These are phyloP conservation scores for Amaranthus cruentus DNA, from an alignment of 148 eudicot genomes.

Conservation along the genomic window DNA sequence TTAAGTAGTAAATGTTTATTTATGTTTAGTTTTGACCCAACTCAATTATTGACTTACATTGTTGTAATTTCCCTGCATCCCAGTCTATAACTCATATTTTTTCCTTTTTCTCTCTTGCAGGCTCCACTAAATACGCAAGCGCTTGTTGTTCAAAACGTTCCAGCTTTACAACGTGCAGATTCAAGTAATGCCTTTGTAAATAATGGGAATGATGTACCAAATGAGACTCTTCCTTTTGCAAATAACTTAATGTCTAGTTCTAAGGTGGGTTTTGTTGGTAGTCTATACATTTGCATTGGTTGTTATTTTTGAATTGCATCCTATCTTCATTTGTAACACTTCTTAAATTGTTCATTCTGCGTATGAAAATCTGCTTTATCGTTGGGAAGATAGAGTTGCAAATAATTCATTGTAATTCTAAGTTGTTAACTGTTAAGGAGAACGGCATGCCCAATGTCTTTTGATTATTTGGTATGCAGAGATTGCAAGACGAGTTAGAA, in stretches of 20 bases:
- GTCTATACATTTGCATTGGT: background rate
- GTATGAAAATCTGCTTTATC: background rate
- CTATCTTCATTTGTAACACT: background rate
- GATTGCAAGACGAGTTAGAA: slow-evolving; percentile 59
- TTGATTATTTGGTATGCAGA: slow-evolving; percentile 43
- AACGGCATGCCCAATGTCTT: background rate
- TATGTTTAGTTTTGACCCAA: too few relatives aligned
- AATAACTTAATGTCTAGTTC: slow-evolving; percentile 22
- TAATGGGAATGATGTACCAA: slow-evolving; percentile 20
- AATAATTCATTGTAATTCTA: background rate
- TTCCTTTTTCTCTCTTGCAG: slow-evolving; percentile 12
- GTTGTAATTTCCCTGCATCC: too few relatives aligned
- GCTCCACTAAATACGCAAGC: slow-evolving; percentile 22
- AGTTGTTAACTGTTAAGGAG: too few relatives aligned
- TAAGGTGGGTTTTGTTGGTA: slow-evolving; percentile 25
- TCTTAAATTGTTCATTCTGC: background rate
- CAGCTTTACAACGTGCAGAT: slow-evolving; percentile 16
- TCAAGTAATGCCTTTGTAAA: slow-evolving; percentile 22
- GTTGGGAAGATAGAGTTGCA: background rate
- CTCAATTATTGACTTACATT: too few relatives aligned
- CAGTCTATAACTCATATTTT: too few relatives aligned
- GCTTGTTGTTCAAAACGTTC: slow-evolving; percentile 23
- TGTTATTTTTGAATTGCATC: background rate
- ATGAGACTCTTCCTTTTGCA: slow-evolving; percentile 28
- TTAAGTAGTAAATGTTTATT: too few relatives aligned